Conservation (phyloP, 2,329 filamentous ascomycete genomes). For the Aureobasidium musti region DNA sequence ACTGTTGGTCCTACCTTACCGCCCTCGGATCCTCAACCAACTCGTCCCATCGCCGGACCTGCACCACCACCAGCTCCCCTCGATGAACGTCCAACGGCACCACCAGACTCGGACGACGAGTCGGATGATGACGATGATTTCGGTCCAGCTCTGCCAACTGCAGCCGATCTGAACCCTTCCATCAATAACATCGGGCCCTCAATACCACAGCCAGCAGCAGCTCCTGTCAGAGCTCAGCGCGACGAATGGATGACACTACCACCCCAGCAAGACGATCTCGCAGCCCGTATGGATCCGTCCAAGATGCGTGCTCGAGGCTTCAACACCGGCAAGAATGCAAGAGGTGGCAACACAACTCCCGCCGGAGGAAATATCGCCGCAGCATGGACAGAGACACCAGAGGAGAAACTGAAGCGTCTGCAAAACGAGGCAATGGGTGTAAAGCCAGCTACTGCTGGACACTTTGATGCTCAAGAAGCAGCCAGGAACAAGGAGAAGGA, state of each 20-base stretch:
- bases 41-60: slow-evolving; percentile 52
- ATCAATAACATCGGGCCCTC: background rate
- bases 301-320: slow-evolving; percentile 82
- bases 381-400: slow-evolving; percentile 89
- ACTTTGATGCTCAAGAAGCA: slow-evolving; percentile 22
- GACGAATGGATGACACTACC: slow-evolving; percentile 66
- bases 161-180: slow-evolving; percentile 17
- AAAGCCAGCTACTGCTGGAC: slow-evolving; percentile 9
- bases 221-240: slow-evolving; percentile 55
- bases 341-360: slow-evolving; percentile 44
- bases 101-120: slow-evolving; percentile 38
- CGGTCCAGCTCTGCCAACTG: slow-evolving; percentile 48
- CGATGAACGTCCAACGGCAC: slow-evolving; percentile 49
- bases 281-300: slow-evolving; percentile 73
- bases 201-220: background rate
- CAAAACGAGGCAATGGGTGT: slow-evolving; percentile 71
- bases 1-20: background rate
- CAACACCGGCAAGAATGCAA: slow-evolving; percentile 66
- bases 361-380: slow-evolving; percentile 46
- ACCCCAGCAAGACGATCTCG: slow-evolving; percentile 53
- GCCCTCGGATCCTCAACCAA: background rate
- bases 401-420: slow-evolving; percentile 78
- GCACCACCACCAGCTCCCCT: slow-evolving; percentile 56
- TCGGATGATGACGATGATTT: slow-evolving; percentile 47
- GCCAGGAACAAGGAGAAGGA: slow-evolving; percentile 42